Conservation (phyloP, 768 basidiomycete species). For the Pulveroboletus sp. region DNA sequence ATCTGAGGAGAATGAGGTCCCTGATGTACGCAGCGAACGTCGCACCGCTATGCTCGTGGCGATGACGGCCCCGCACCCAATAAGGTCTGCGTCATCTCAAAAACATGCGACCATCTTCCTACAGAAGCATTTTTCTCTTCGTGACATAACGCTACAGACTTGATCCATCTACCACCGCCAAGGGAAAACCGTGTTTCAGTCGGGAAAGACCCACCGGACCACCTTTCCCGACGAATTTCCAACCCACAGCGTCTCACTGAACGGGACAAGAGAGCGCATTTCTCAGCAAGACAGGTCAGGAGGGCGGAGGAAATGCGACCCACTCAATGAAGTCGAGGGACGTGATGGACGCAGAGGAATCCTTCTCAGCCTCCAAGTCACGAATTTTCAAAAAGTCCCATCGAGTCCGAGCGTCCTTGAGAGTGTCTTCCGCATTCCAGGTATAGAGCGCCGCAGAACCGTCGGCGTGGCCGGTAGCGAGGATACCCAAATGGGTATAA, state of each 20-base stretch:
- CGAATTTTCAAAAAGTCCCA: conserved; percentile 75
- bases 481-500: conserved; percentile 68
- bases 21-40: not conserved
- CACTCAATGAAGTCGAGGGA: conserved; percentile 83
- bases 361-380: conserved; percentile 53
- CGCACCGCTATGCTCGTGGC: not conserved
- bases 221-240: conserved; percentile 24
- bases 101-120: not conserved
- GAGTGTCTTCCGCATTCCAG: conserved; percentile 76
- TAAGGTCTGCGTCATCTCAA: too few relatives aligned
- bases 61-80: not conserved
- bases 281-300: not conserved
- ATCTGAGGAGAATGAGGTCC: too few relatives aligned
- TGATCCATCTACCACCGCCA: too few relatives aligned
- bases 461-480: conserved; percentile 77
- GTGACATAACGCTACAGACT: not conserved
- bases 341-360: conserved; percentile 47
- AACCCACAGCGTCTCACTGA: conserved; percentile 24
- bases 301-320: conserved; percentile 8
- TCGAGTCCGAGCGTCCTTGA: conserved; percentile 55
- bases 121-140: not conserved
- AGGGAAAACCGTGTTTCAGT: conserved; percentile 3
- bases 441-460: conserved; percentile 77
- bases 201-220: conserved; percentile 21
- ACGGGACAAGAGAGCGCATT: too few relatives aligned